A percentile compares a stretch with the other conserved stretches of the same genome.
These are phyloP conservation scores for Eucalyptus virginea DNA, from an alignment of 345 rosid species.

Conservation along the genomic window DNA sequence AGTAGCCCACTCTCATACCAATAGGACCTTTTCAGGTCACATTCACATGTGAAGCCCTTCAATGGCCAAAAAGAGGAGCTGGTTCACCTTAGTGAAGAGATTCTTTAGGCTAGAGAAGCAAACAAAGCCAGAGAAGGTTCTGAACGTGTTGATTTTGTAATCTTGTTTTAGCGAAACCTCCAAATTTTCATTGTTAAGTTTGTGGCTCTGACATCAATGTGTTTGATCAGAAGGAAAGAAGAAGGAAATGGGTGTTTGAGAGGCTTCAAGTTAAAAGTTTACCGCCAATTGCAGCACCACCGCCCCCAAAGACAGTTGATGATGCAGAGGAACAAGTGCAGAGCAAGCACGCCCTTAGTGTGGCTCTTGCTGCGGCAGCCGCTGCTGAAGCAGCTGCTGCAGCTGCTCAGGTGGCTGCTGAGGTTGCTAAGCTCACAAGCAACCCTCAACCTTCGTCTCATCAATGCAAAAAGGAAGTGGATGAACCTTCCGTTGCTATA, in stretches of 20 bases:
- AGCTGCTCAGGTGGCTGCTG: slow-evolving; percentile 40
- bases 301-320: slow-evolving; percentile 3
- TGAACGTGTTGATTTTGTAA: neutral
- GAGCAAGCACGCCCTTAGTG: slow-evolving; percentile 29
- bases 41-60: neutral
- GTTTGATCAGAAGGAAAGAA: slow-evolving; percentile 35
- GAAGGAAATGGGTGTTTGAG: slow-evolving; percentile 68
- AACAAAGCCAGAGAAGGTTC: slow-evolving; percentile 52
- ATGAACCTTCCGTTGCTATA: neutral
- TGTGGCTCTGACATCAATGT: neutral
- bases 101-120: slow-evolving; percentile 46
- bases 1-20: neutral
- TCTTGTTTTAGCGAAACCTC: neutral
- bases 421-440: slow-evolving; percentile 28
- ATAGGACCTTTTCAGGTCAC: neutral
- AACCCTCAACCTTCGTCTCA: slow-evolving; percentile 4
- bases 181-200: neutral
- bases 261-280: slow-evolving; percentile 34
- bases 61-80: slow-evolving; percentile 69
- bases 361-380: slow-evolving; percentile 37
- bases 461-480: slow-evolving; percentile 6
- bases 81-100: slow-evolving; percentile 61
- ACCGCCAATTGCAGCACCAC: slow-evolving; percentile 38
- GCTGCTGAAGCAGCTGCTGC: slow-evolving; percentile 51
- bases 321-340: slow-evolving; percentile 18